Conservation (phyloP, 768 basidiomycete species). For the Termitomyces sp. region DNA sequence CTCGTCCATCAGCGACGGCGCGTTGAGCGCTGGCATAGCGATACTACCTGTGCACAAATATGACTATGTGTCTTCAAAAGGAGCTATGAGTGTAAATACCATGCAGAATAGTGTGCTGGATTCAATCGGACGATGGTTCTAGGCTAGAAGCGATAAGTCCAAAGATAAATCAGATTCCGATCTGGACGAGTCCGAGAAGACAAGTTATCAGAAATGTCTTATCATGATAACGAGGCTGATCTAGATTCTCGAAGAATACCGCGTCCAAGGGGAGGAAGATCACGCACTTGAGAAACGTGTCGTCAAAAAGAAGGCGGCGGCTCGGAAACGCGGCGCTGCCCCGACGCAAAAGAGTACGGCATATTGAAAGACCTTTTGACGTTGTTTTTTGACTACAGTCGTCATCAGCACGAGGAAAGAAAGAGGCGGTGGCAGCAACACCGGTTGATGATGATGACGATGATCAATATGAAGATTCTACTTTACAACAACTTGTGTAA, state of each 20-base stretch:
- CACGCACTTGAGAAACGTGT: slow-evolving; percentile 86
- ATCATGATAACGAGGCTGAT: background rate
- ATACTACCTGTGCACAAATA: slow-evolving; percentile 68
- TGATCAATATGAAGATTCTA: slow-evolving; percentile 10
- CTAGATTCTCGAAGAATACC: slow-evolving; percentile 82
- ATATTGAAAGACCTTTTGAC: background rate
- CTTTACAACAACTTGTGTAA: background rate
- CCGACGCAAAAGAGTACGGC: slow-evolving; percentile 40
- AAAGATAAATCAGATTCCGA: slow-evolving; percentile 91
- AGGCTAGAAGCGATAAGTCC: slow-evolving; percentile 88
- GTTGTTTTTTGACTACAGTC: background rate
- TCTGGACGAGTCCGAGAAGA: slow-evolving; percentile 90
- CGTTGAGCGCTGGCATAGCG: slow-evolving; percentile 62
- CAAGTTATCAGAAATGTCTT: slow-evolving; percentile 20
- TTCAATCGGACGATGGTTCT: slow-evolving; percentile 77
- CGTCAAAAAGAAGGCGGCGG: slow-evolving; percentile 76
- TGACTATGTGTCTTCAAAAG: background rate
- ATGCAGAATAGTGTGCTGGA: slow-evolving; percentile 95
- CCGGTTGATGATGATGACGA: slow-evolving; percentile 12
- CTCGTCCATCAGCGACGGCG: slow-evolving; percentile 82
- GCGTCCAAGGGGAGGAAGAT: slow-evolving; percentile 84
- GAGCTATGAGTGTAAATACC: slow-evolving; percentile 44
- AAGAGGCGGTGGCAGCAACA: background rate
- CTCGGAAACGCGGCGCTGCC: slow-evolving; percentile 48
- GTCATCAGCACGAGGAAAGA: slow-evolving; percentile 12